Base-by-base conservation (phyloP, 179 eudicot species). In the Silene vulgaris region DNA sequence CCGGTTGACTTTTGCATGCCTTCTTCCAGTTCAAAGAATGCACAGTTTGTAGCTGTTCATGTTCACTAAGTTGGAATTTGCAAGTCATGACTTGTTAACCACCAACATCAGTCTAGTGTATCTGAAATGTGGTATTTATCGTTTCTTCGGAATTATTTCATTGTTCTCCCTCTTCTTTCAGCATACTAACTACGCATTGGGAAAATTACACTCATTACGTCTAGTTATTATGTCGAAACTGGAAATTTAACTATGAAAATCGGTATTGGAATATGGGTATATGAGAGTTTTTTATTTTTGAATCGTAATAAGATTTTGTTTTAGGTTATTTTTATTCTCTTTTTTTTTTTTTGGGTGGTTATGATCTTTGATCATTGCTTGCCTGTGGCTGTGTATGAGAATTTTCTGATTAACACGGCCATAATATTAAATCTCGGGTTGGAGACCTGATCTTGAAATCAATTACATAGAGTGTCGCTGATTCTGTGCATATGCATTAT, bases 401-500 rank as follows among this genome's bases (percentile, higher is more conserved):
- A 52, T 13, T 52, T 52, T 52, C 19, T 52, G 57, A 52, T 12
- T 13, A 8, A 52, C 59, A 52, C 17, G 19, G 59, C 19, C 12
- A 52, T 52, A 13, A 16, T 52, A 52, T 14, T 52, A 52, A 52
- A 52, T 52, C 59, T 14, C 17, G 59, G 17, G 6, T 13, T 52
- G 2, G 59, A 52, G 19, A 16, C 59, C 14, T 52, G 59, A 16
- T 52, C 17, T 52, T 52, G 59, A 3, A 52, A 14, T 13, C 5
- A 52, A 2, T 52, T 13, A 8, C 13, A 37, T 30, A 50, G 4
- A 12, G 26, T 40, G 35, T 62, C 35, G 30, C 61, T 64, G 56
- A 61, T 45, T 62, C 5, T 65, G 43, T 65, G 69, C 50, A 62
- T 75, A 71, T n/a, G 64, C 23, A 69, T 40, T 75, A 29, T 16